Conservation (phyloP, 306 rosid genomes). For the Comarum palustre region DNA sequence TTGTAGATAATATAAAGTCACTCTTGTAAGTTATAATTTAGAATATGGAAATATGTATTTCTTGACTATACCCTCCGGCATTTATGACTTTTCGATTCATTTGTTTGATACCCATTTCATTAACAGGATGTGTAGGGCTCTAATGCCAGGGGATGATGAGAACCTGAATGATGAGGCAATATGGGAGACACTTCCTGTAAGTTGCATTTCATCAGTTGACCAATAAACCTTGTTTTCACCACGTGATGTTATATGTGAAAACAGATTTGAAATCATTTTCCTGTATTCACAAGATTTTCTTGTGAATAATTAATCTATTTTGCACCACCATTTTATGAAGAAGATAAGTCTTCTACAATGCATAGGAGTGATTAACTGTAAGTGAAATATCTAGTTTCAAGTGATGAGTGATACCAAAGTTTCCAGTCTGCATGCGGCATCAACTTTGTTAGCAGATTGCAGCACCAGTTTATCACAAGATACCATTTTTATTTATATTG, state of each 20-base stretch:
- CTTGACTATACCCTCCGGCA: not conserved
- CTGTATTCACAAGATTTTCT: not conserved
- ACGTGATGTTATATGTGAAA: not conserved
- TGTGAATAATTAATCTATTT: not conserved
- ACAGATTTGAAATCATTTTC: constrained; percentile 2
- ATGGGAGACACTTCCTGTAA: constrained; percentile 97
- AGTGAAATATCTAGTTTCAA: not conserved
- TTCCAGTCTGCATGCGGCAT: not conserved
- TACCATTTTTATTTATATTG: constrained; percentile 4
- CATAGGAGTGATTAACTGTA: not conserved
- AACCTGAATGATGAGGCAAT: constrained; percentile 85
- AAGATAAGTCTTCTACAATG: not conserved
- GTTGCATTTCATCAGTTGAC: constrained; percentile 28
- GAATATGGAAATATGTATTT: not conserved
- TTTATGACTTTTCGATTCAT: constrained; percentile 18
- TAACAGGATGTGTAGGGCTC: constrained; percentile 93
- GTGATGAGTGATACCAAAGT: not conserved
- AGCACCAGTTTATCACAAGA: not conserved
- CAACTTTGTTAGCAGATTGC: not conserved
- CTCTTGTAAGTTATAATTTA: not conserved
- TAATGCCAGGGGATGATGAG: constrained; percentile 94
- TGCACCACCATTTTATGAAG: not conserved
- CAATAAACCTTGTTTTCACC: not conserved
- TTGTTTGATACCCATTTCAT: constrained; percentile 18
- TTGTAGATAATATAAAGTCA: not conserved